phyloP scores from a whole-genome alignment of 192 early-diverging fungal genomes.

The Linderina pennispora region DNA sequence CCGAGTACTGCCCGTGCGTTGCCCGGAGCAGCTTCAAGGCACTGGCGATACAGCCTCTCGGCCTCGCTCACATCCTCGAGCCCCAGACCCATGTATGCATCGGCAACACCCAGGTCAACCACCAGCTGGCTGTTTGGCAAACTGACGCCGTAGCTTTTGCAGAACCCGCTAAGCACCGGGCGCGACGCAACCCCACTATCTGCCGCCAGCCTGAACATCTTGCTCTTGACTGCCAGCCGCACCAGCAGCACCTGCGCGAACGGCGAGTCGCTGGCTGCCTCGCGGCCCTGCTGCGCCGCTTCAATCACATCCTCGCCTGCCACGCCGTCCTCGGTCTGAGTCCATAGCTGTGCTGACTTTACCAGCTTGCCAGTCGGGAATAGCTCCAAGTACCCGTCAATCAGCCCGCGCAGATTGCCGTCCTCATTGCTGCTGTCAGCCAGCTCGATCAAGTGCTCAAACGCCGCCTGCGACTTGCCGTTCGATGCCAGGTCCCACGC shows the following conservation, averaged over 20 bases:
- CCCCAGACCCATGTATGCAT: conserved; percentile 55
- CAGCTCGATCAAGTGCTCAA: conserved; percentile 25
- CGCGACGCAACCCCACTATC: conserved; percentile 19
- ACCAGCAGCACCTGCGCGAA: conserved; percentile 26
- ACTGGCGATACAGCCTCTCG: conserved; percentile 48
- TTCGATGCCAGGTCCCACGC: conserved; percentile 17
- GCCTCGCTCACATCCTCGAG: conserved; percentile 51
- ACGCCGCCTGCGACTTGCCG: conserved; percentile 17
- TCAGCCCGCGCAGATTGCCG: neutral
- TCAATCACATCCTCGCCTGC: neutral
- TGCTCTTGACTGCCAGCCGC: conserved; percentile 1
- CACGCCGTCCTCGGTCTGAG: neutral
- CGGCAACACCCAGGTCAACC: conserved; percentile 55
- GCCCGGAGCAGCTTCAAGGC: conserved; percentile 39
- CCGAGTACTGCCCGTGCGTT: conserved; percentile 45
- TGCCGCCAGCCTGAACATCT: conserved; percentile 7
- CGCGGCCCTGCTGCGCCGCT: conserved; percentile 8
- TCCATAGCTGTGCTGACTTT: conserved; percentile 8
- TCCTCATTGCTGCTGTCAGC: conserved; percentile 5
- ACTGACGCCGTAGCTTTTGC: neutral
- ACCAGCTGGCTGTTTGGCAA: conserved; percentile 42
- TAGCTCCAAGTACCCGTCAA: conserved; percentile 1
- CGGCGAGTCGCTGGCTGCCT: conserved; percentile 18
- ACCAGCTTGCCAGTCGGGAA: conserved; percentile 14
- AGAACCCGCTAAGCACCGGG: conserved; percentile 2